Conservation (phyloP, 192 early-diverging fungal genomes). For the Obelidium mucronatum region DNA sequence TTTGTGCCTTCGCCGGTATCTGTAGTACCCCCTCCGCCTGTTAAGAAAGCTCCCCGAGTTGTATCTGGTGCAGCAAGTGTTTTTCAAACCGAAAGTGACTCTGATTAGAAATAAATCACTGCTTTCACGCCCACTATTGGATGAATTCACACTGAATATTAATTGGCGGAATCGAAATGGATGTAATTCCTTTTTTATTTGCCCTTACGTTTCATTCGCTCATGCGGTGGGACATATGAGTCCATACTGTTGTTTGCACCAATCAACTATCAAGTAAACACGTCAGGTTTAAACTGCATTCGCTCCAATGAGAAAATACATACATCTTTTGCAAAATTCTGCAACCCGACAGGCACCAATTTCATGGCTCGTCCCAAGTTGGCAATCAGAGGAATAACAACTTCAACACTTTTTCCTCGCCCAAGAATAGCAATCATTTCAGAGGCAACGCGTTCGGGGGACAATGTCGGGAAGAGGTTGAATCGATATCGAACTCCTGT, state of each 20-base stretch:
- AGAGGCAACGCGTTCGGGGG: conserved; percentile 64
- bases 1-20: not conserved
- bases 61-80: conserved; percentile 30
- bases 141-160: too few species aligned
- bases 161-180: too few species aligned
- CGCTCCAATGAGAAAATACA: not conserved
- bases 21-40: not conserved
- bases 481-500: conserved; percentile 59
- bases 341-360: conserved; percentile 26
- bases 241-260: conserved; percentile 29
- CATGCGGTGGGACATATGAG: not conserved
- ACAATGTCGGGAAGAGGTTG: conserved; percentile 69
- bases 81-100: conserved; percentile 19
- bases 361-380: conserved; percentile 33
- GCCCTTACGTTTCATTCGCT: too few species aligned
- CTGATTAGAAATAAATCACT: conserved; percentile 12
- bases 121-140: too few species aligned
- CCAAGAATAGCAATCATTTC: conserved; percentile 66
- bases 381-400: conserved; percentile 20
- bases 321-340: conserved; percentile 20
- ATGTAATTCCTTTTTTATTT: too few species aligned
- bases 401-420: conserved; percentile 37
- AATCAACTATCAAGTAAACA: conserved; percentile 15
- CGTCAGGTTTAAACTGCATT: not conserved
- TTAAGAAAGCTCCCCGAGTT: conserved; percentile 12